phyloP scores from a whole-genome alignment of 2,329 filamentous ascomycete species.

The Aureobasidium mangrovei region DNA sequence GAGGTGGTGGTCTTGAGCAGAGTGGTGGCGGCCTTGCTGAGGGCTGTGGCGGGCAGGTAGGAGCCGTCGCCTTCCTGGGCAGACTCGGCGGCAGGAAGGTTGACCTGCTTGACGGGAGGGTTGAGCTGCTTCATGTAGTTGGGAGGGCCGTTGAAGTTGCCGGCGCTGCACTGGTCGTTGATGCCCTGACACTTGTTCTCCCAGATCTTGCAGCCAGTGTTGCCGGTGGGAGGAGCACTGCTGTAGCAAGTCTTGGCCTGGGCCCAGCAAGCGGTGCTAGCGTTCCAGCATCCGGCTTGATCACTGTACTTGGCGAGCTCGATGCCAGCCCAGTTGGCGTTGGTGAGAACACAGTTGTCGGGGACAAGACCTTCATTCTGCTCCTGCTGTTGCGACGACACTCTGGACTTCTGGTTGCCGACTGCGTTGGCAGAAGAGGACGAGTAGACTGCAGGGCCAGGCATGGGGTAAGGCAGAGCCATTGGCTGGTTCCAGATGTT shows the following conservation, averaged over 20 bases:
- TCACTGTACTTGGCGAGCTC: conserved; percentile 50
- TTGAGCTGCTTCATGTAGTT: conserved; percentile 33
- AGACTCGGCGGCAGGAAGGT: not conserved
- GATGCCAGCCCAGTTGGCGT: conserved; percentile 63
- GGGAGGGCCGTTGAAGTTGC: conserved; percentile 42
- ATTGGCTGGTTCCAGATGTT: conserved; percentile 52
- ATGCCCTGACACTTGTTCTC: conserved; percentile 50
- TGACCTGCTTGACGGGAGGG: conserved; percentile 15
- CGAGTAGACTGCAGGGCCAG: conserved; percentile 49
- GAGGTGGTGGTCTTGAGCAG: not conserved
- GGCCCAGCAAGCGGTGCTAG: conserved; percentile 37
- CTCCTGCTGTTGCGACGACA: conserved; percentile 9
- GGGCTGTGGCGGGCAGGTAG: not conserved
- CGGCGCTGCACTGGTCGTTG: conserved; percentile 32
- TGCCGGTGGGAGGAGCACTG: conserved; percentile 50
- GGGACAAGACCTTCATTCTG: conserved; percentile 47
- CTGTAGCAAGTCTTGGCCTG: conserved; percentile 54
- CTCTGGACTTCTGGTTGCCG: conserved; percentile 16
- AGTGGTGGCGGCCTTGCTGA: not conserved
- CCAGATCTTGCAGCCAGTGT: conserved; percentile 52
- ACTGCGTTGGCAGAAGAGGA: conserved; percentile 28
- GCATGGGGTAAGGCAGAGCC: conserved; percentile 48
- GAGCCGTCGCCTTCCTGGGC: conserved; percentile 10
- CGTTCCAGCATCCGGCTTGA: conserved; percentile 28
- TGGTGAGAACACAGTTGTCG: conserved; percentile 50